These are phyloP conservation scores for Trichoderma hamatum DNA, from an alignment of 2,329 filamentous ascomycete species.

Conservation along the genomic window DNA sequence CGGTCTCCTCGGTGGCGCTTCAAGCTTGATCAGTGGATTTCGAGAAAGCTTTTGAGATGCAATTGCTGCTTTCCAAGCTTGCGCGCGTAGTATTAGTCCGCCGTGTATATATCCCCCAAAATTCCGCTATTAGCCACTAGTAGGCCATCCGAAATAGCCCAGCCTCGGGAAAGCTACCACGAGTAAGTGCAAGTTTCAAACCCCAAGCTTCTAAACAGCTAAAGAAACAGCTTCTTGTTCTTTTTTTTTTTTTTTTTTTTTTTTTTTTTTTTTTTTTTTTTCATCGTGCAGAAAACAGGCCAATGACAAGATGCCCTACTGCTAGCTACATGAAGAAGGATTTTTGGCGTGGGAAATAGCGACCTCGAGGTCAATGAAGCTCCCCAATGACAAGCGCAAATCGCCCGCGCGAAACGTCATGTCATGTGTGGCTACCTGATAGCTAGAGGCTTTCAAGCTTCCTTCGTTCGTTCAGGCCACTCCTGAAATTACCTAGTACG, in stretches of 20 bases:
- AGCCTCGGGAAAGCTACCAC: neutral
- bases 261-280: neutral
- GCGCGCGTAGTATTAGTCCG: neutral
- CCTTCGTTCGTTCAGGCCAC: neutral
- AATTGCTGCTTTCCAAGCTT: neutral
- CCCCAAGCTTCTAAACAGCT: neutral
- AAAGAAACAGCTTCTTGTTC: neutral
- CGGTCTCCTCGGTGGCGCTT: neutral
- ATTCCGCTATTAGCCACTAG: neutral
- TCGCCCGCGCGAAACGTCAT: constrained; percentile 19
- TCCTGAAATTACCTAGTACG: neutral
- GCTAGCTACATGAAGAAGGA: neutral
- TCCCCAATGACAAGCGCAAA: neutral
- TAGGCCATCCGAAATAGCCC: neutral
- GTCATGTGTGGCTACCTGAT: constrained; percentile 8
- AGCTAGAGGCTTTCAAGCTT: neutral
- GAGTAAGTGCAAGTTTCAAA: neutral
- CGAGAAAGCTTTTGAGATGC: neutral
- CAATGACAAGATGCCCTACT: neutral
- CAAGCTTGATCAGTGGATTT: neutral
- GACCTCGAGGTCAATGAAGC: neutral
- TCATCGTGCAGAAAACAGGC: neutral
- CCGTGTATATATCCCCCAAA: neutral
- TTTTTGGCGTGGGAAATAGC: neutral
- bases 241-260: too few species aligned